Base-by-base conservation (phyloP, 2,329 filamentous ascomycete genomes). In the Bipolaris zeicola region DNA sequence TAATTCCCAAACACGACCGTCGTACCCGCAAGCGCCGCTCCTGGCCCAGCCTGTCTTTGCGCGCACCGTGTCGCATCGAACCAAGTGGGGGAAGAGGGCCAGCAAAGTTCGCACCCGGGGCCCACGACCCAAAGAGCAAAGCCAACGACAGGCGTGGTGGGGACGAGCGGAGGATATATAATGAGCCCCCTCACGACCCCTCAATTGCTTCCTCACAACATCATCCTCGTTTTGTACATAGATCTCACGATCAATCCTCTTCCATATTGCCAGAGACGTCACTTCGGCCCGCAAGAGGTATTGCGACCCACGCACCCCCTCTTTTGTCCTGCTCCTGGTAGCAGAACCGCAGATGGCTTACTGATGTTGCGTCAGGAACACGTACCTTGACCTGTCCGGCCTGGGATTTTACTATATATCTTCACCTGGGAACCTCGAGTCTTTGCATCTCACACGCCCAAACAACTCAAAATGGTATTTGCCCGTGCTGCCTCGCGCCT, bases 401-500 rank as follows among this genome's bases (percentile, higher is more conserved):
- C 50, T 46, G 42, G 47, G 44, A 50, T 58, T 60, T 61, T 60
- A 45, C 56, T 67, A 72, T 64, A 68, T 66, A 69, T 64, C 52
- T 52, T 57, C 57, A 33, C 26, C 53, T 47, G 53, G 46, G 55
- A 65, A 57, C 61, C 53, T 56, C 51, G 61, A 61, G 56, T 65
- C 49, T 61, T 43, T 50, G 61, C 34, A 50, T 57, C 51, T 52
- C 44, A 11, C 62, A 60, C 59, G 52, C 60, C 57, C 52, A 57
- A 57, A 60, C 58, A 62, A 63, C 58, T 76, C 76, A 86, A 74
- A 68, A 82, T 82, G 70, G 82, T 80, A 89, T 86, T 89, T 83
- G 74, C 84, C 74, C 83, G 85, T 76, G 85, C 84, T 71, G 78
- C 84, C 72, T 79, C 84, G 57, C 82, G 85, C 75, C 79, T 86